Evolutionary conservation across 2,329 filamentous ascomycete species (phyloP), one percentile per base, ranked within the genome.

Genomic region (Ophiocordyceps camponoti-saundersi): DNA sequence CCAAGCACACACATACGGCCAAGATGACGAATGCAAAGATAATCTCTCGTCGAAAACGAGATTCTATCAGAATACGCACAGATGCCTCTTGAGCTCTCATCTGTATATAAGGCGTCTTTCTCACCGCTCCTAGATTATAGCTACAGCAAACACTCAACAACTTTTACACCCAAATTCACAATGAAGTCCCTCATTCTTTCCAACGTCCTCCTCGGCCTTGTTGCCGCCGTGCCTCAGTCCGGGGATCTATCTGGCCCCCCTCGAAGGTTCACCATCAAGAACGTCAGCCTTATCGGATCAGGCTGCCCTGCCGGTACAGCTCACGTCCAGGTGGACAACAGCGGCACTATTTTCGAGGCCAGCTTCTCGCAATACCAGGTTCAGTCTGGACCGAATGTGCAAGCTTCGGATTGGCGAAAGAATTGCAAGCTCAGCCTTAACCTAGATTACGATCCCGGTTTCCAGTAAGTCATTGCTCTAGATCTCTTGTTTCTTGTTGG

Each of bases 341-440:
- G 50, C 15, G 53, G 53, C 6, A 49, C 51, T 6, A 51, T 57
- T 22, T 56, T 57, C 30, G 55, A 57, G 45, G 55, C 51, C n/a
- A 56, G 53, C 46, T 56, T 57, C 45, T 56, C 55, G 15, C 10
- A 36, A 16, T 57, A 57, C 48, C 50, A 53, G 42, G 52, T 57
- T 44, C 44, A 55, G 48, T 54, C 55, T 12, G 56, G 55, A 13
- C 53, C 53, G 0, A 50, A 49, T 40, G 53, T 52, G 34, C 45
- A 46, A 41, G 48, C 54, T 30, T 34, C 41, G 11, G 53, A 57
- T 46, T 56, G 53, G 54, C 53, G 56, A 23, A 56, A 54, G 49
- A 56, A 57, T 49, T 57, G 56, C 53, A 56, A 56, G 52, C 45
- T 57, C 22, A 56, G 51, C 20, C 39, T 57, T 12, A 57, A 57